Evolutionary conservation across 2,329 filamentous ascomycete species (phyloP).

Genomic region (Ascochyta viciae-villosae): DNA sequence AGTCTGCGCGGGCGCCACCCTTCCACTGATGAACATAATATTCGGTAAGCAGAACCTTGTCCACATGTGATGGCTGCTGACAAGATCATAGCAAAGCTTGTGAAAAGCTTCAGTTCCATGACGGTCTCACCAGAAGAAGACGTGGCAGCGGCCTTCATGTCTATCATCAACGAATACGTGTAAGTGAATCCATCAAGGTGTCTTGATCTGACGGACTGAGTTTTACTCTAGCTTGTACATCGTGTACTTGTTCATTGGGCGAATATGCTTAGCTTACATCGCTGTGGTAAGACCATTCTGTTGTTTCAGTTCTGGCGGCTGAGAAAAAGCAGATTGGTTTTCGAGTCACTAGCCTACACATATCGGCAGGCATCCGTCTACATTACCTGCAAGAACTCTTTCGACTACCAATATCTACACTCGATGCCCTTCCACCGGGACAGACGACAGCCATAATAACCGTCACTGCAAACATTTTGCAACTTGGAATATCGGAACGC

Average conservation of each 20-base stretch:
- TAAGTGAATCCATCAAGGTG: neutral
- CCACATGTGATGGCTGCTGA: neutral
- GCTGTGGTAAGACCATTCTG: conserved; percentile 54
- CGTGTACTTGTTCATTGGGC: conserved; percentile 64
- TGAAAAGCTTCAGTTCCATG: conserved; percentile 22
- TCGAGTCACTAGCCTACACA: conserved; percentile 32
- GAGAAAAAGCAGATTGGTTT: conserved; percentile 30
- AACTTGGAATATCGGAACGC: conserved; percentile 40
- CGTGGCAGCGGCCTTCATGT: conserved; percentile 16
- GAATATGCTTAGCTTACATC: conserved; percentile 62
- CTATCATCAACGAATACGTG: conserved; percentile 29
- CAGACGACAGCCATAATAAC: conserved; percentile 40
- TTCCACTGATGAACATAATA: conserved; percentile 65
- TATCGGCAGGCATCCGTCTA: conserved; percentile 36
- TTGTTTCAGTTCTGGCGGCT: neutral
- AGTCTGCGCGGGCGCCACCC: conserved; percentile 30
- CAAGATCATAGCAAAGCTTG: conserved; percentile 15
- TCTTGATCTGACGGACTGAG: neutral
- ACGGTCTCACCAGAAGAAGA: conserved; percentile 5
- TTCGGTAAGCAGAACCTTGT: conserved; percentile 55
- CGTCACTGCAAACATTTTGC: conserved; percentile 34
- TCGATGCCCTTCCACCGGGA: conserved; percentile 38
- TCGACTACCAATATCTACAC: conserved; percentile 29
- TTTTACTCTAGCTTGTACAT: conserved; percentile 50
- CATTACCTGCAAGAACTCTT: conserved; percentile 35